Percentiles rank a stretch among this genome's conserved stretches.
phyloP scores from a whole-genome alignment of 495 filamentous ascomycete genomes.

The Thermothielavioides terrestris region DNA sequence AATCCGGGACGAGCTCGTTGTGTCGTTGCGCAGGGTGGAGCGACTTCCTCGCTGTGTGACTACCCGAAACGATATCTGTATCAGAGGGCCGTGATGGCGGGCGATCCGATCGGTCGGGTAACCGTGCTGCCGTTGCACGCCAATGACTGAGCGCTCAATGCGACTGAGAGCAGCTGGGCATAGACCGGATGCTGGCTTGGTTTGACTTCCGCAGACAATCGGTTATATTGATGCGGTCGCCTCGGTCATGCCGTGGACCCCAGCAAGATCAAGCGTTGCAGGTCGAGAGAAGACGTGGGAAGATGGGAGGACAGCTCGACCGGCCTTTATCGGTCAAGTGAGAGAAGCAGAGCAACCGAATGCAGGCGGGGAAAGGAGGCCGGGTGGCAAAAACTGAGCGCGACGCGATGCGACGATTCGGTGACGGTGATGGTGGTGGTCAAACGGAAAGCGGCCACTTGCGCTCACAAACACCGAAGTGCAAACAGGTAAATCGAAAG shows the following conservation, averaged over 20 bases:
- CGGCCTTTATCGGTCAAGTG: neutral
- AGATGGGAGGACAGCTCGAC: neutral
- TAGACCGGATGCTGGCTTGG: neutral
- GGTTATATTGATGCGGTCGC: neutral
- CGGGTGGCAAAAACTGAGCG: neutral
- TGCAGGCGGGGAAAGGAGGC: neutral
- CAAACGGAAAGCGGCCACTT: constrained; percentile 1
- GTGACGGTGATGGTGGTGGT: constrained; percentile 3
- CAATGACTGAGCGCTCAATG: constrained; percentile 7
- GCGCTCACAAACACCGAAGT: constrained; percentile 2
- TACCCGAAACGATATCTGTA: constrained; percentile 15
- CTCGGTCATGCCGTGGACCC: neutral
- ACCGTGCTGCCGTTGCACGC: neutral
- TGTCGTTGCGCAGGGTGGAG: constrained; percentile 2
- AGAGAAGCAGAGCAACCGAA: neutral
- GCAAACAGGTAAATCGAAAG: constrained; percentile 3
- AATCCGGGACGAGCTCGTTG: neutral
- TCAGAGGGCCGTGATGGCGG: constrained; percentile 11
- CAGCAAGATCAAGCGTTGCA: neutral
- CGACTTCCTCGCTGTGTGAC: constrained; percentile 2
- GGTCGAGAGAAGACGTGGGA: neutral
- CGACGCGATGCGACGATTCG: too few relatives aligned
- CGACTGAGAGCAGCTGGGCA: neutral
- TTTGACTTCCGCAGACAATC: neutral
- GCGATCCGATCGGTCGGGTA: constrained; percentile 11